Conservation (phyloP, 164 flowering plant species). For the Kalanchoe fedtschenkoi region DNA sequence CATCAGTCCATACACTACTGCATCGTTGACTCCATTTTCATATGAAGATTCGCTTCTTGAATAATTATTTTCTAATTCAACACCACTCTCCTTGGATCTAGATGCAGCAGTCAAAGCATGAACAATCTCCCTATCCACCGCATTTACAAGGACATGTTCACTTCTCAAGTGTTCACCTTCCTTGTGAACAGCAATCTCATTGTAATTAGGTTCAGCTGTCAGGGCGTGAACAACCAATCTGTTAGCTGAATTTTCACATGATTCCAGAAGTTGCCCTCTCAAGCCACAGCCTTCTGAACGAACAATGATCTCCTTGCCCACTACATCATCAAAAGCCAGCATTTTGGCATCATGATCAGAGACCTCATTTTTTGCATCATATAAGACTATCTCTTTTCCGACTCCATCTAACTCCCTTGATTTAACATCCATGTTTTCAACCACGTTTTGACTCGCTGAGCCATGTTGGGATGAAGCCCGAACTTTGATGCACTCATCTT, state of each 20-base stretch:
- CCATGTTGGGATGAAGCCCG: conserved; percentile 10
- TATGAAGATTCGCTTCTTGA: conserved; percentile 5
- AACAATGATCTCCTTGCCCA: too few relatives aligned
- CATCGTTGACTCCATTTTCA: conserved; percentile 12
- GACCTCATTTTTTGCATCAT: background rate
- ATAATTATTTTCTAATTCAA: background rate
- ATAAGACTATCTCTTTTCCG: too few relatives aligned
- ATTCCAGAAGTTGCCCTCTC: background rate
- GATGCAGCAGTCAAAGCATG: conserved; percentile 9
- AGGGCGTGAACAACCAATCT: background rate
- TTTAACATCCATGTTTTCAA: background rate
- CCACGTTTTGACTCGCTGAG: background rate
- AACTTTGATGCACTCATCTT: conserved; percentile 16
- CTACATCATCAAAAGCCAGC: too few relatives aligned
- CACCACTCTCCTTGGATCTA: conserved; percentile 6
- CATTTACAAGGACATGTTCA: background rate
- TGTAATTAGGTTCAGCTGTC: background rate
- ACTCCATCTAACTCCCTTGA: too few relatives aligned
- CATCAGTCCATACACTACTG: conserved; percentile 37
- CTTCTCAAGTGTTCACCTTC: background rate
- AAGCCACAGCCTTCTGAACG: too few relatives aligned
- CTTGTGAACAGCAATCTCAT: background rate
- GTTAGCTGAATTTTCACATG: background rate
- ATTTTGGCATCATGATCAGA: too few relatives aligned
- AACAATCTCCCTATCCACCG: conserved; percentile 5